Conservation (phyloP, 78 protist species). For the Trichosphaerium sp. region DNA sequence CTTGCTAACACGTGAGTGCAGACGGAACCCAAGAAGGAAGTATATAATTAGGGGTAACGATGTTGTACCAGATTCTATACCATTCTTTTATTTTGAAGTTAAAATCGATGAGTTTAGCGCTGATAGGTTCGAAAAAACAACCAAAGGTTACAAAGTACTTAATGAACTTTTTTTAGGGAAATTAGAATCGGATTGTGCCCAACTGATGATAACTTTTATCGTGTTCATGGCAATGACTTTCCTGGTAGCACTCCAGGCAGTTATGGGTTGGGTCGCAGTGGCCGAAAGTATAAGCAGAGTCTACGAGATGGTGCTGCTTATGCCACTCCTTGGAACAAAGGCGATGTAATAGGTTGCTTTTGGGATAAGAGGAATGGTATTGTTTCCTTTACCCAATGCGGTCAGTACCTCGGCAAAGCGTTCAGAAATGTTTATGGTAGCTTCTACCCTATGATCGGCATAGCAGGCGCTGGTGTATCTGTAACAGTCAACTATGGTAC, state of each 20-base stretch:
- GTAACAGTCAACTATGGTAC: too few species aligned
- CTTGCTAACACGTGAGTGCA: too few species aligned
- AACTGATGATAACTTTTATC: not conserved
- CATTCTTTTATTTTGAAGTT: slow-evolving; percentile 46
- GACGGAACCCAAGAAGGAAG: not conserved
- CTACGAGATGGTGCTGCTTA: not conserved
- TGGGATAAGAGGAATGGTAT: slow-evolving; percentile 34
- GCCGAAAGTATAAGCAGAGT: not conserved
- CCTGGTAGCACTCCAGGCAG: not conserved
- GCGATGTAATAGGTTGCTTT: slow-evolving; percentile 49
- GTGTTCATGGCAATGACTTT: not conserved
- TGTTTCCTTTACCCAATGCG: slow-evolving; percentile 41
- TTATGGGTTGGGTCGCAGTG: not conserved
- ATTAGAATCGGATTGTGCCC: not conserved
- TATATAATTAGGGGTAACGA: slow-evolving; percentile 4
- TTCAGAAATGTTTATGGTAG: slow-evolving; percentile 41
- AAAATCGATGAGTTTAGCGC: slow-evolving; percentile 15
- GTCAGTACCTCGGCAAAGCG: slow-evolving; percentile 43
- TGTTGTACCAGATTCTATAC: slow-evolving; percentile 22
- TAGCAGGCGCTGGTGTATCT: slow-evolving; percentile 3
- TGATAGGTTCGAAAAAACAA: slow-evolving; percentile 10
- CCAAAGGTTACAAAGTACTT: slow-evolving; percentile 8
- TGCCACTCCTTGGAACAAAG: slow-evolving; percentile 9
- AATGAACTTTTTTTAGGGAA: not conserved
- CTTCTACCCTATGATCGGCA: slow-evolving; percentile 22